Percentiles rank a stretch among this genome's conserved stretches.
phyloP scores from a whole-genome alignment of 2,329 filamentous ascomycete species.

The Endoconidiophora polonica region DNA sequence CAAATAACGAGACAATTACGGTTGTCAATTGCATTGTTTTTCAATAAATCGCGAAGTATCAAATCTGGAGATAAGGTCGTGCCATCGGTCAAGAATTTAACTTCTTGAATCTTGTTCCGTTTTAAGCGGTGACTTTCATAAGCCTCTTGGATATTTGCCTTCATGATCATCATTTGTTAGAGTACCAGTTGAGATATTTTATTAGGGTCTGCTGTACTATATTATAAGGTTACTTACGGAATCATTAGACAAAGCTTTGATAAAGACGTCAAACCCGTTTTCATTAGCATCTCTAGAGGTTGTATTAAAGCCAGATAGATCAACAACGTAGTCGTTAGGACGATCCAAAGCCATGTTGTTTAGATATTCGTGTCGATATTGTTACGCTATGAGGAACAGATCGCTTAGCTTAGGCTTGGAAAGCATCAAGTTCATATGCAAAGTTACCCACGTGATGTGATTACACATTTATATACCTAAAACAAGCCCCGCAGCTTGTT shows the following conservation, averaged over 20 bases:
- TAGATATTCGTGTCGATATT: background rate
- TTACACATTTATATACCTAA: too few relatives aligned
- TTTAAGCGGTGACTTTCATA: slow-evolving; percentile 60
- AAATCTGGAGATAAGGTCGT: slow-evolving; percentile 52
- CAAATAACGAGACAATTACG: slow-evolving; percentile 77
- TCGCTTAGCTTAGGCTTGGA: too few relatives aligned
- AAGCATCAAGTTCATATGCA: too few relatives aligned
- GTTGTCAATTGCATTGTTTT: slow-evolving; percentile 49
- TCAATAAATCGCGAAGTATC: slow-evolving; percentile 1
- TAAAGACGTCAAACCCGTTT: slow-evolving; percentile 35
- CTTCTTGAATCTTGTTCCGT: slow-evolving; percentile 60
- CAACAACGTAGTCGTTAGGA: slow-evolving; percentile 7
- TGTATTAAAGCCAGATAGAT: slow-evolving; percentile 2
- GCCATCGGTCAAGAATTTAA: slow-evolving; percentile 46
- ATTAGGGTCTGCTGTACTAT: background rate
- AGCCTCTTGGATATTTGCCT: slow-evolving; percentile 48
- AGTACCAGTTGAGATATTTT: background rate
- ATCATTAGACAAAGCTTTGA: slow-evolving; percentile 48
- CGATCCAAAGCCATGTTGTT: slow-evolving; percentile 2
- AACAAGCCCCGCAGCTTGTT: too few relatives aligned
- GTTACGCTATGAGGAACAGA: too few relatives aligned
- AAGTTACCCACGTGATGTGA: too few relatives aligned
- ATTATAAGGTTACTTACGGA: slow-evolving; percentile 32
- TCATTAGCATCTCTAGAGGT: background rate
- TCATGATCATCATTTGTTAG: slow-evolving; percentile 1